Evolutionary conservation across 2,329 filamentous ascomycete species (phyloP).

Genomic region (Scolecobasidium constrictum): DNA sequence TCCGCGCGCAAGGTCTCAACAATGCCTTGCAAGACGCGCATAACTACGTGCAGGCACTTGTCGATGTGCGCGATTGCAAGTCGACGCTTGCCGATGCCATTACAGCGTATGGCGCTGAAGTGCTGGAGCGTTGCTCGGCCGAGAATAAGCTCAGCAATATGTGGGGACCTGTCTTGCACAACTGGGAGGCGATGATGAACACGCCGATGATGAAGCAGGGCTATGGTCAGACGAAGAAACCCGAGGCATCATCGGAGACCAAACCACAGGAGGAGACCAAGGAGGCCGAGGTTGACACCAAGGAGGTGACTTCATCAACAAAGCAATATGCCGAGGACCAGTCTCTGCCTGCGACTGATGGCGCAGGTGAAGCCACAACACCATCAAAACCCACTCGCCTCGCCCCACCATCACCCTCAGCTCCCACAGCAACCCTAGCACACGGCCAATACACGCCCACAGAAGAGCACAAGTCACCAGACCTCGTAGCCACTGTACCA

Average conservation of each 20-base stretch:
- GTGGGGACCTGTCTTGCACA: constrained; percentile 9
- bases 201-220: constrained; percentile 7
- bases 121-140: constrained; percentile 11
- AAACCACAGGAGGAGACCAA: neutral
- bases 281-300: neutral
- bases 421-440: neutral
- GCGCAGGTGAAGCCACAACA: neutral
- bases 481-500: neutral
- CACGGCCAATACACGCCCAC: neutral
- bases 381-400: too few species aligned
- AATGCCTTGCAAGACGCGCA: constrained; percentile 12
- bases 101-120: constrained; percentile 12
- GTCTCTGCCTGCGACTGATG: neutral
- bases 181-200: constrained; percentile 11
- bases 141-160: constrained; percentile 11
- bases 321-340: neutral
- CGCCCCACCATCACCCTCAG: too few species aligned
- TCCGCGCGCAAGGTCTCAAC: constrained; percentile 12
- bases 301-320: neutral
- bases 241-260: neutral
- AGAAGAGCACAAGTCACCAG: neutral
- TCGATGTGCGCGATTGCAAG: constrained; percentile 4
- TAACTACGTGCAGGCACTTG: constrained; percentile 10
- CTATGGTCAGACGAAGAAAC: constrained; percentile 1
- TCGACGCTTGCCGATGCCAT: constrained; percentile 9